Percentiles rank a stretch among this genome's conserved stretches.
phyloP scores from a whole-genome alignment of 2,329 filamentous ascomycete genomes.

The Aspergillus oerlinghausenensis region DNA sequence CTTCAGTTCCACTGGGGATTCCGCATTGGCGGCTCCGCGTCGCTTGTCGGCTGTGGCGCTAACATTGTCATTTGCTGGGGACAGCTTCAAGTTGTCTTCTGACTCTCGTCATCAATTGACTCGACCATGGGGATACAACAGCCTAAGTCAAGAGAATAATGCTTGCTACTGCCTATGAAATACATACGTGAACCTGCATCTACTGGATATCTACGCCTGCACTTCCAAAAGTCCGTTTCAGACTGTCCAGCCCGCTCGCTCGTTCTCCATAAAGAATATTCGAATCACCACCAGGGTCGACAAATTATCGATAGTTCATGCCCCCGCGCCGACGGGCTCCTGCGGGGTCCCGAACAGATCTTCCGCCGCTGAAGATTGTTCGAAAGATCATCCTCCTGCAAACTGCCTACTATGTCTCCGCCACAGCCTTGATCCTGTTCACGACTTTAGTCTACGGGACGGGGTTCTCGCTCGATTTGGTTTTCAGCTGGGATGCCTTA shows the following conservation, averaged over 20 bases:
- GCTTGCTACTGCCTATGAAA: background rate
- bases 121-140: background rate
- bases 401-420: constrained; percentile 59
- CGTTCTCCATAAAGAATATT: background rate
- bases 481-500: constrained; percentile 61
- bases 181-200: background rate
- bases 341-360: constrained; percentile 62
- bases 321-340: constrained; percentile 54
- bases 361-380: constrained; percentile 63
- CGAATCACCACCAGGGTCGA: background rate
- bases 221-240: background rate
- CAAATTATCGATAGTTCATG: constrained; percentile 26
- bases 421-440: constrained; percentile 61
- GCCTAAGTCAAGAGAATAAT: background rate
- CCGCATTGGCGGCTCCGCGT: background rate
- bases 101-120: background rate
- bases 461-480: constrained; percentile 53
- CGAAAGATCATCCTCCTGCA: constrained; percentile 64
- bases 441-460: constrained; percentile 62
- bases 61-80: background rate
- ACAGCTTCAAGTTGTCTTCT: background rate
- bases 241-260: background rate
- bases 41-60: background rate
- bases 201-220: background rate
- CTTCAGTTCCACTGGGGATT: background rate